Evolutionary conservation across 1,284 basidiomycete species (phyloP).

Genomic region (Malassezia psittaci): DNA sequence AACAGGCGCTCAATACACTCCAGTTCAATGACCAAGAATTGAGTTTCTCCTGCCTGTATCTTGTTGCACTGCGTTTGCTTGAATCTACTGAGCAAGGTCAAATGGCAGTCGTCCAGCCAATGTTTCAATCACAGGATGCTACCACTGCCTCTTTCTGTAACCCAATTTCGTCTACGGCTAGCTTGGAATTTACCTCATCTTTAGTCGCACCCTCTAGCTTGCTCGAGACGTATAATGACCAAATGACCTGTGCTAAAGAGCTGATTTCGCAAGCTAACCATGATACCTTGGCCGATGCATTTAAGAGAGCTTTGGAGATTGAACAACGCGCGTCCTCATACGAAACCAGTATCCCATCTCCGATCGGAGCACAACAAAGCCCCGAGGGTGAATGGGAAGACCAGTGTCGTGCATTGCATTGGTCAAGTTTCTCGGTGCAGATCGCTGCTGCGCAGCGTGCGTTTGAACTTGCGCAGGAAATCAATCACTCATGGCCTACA

Average conservation of each 20-base stretch:
- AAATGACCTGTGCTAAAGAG: slow-evolving; percentile 1
- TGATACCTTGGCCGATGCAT: not conserved
- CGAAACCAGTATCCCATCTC: not conserved
- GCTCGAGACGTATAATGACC: slow-evolving; percentile 12
- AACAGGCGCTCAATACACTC: not conserved
- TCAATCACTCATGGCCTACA: not conserved
- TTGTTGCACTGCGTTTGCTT: slow-evolving; percentile 2
- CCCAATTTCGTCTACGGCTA: not conserved
- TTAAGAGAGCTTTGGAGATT: not conserved
- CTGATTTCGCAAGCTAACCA: not conserved
- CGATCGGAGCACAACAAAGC: slow-evolving; percentile 13
- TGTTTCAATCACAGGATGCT: not conserved
- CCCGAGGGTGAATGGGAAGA: slow-evolving; percentile 12
- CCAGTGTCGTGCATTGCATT: not conserved
- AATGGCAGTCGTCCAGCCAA: not conserved
- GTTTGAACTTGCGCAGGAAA: not conserved
- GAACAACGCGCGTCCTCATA: slow-evolving; percentile 2
- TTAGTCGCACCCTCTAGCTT: slow-evolving; percentile 9
- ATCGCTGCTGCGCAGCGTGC: slow-evolving; percentile 6
- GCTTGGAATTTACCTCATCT: slow-evolving; percentile 2
- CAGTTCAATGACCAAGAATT: not conserved
- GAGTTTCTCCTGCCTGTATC: not conserved
- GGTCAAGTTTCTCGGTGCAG: not conserved
- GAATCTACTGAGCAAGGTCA: slow-evolving; percentile 1
- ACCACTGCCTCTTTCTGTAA: not conserved